Evolutionary conservation across 1,139 yeast genomes (phyloP), one percentile per base, ranked within the genome.

Genomic region (Debaryomyces subglobosus): DNA sequence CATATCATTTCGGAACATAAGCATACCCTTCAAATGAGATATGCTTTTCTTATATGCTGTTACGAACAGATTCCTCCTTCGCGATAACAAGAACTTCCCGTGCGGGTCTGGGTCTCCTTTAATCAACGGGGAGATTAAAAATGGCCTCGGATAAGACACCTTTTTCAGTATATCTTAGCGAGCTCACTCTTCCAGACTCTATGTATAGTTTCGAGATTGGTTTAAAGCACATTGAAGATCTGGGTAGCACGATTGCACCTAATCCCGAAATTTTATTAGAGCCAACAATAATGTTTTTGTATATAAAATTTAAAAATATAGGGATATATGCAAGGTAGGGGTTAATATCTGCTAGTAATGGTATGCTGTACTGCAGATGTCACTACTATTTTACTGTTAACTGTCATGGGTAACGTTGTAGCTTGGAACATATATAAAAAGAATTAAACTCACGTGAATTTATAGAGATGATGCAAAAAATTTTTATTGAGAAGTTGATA

Each of bases 401-500:
- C 20, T 21, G 24, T 4, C 4, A 21, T 21, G 24, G n/a, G n/a
- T n/a, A 21, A 18, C 20, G 24, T 10, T 5, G 30, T 12, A 27
- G 13, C 6, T 27, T 10, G 30, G 13, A 27, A 3, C 13, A 5
- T 27, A 27, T 9, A 5, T 21, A 3, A 24, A 2, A 24, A 27
- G 1, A 27, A 12, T 12, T 4, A n/a, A 12, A 21, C 30, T 37
- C 40, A 37, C 40, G 40, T 37, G 40, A 37, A 24, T 5, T 8
- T 7, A 15, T 15, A 24, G 43, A 25, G 45, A 36, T 39, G 49
- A 40, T 34, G 38, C 29, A 23, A 49, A 38, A 25, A 15, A 18
- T n/a, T 24, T 42, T 36, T 16, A 20, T 45, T 13, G n/a, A 29
- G 18, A 13, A 49, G 42, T 44, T 52, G 47, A 45, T 20, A 32